Evolutionary conservation across 106 monocot species (phyloP).

Genomic region (Triglochin maritima): DNA sequence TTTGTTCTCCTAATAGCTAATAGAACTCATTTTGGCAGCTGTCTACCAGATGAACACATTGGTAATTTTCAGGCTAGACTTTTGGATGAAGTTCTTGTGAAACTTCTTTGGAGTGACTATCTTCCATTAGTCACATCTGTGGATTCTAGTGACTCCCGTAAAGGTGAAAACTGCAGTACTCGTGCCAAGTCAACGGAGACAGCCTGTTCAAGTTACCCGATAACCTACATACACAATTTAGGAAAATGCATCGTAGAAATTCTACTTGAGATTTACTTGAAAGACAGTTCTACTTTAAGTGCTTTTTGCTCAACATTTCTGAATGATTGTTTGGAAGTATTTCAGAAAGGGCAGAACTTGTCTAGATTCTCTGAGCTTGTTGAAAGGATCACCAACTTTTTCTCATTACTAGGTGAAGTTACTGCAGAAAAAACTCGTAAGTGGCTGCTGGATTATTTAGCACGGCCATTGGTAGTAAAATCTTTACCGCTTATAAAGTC

Average conservation of each 20-base stretch:
- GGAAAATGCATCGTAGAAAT: constrained; percentile 67
- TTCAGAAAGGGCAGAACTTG: constrained; percentile 34
- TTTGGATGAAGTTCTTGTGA: constrained; percentile 42
- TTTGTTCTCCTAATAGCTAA: too few species aligned
- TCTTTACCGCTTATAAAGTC: constrained; percentile 46
- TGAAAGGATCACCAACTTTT: constrained; percentile 45
- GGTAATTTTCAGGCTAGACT: constrained; percentile 32
- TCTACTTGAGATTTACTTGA: constrained; percentile 34
- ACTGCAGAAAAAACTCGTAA: constrained; percentile 34
- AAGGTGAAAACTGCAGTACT: constrained; percentile 12
- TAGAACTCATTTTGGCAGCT: neutral
- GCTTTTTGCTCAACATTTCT: constrained; percentile 46
- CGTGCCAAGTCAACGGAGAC: constrained; percentile 15
- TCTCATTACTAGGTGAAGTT: constrained; percentile 37
- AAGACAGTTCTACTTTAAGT: constrained; percentile 30
- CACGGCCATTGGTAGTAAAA: constrained; percentile 47
- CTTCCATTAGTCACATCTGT: constrained; percentile 14
- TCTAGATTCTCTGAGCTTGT: constrained; percentile 29
- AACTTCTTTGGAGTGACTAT: constrained; percentile 71
- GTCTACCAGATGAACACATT: constrained; percentile 15
- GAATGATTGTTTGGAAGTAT: constrained; percentile 46
- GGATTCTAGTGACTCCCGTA: constrained; percentile 7
- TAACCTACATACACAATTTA: constrained; percentile 48
- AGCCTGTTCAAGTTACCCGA: constrained; percentile 11
- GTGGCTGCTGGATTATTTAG: constrained; percentile 68